Evolutionary conservation across 805 yeast genomes (phyloP).

Genomic region (Kodamaea neixiangensis): DNA sequence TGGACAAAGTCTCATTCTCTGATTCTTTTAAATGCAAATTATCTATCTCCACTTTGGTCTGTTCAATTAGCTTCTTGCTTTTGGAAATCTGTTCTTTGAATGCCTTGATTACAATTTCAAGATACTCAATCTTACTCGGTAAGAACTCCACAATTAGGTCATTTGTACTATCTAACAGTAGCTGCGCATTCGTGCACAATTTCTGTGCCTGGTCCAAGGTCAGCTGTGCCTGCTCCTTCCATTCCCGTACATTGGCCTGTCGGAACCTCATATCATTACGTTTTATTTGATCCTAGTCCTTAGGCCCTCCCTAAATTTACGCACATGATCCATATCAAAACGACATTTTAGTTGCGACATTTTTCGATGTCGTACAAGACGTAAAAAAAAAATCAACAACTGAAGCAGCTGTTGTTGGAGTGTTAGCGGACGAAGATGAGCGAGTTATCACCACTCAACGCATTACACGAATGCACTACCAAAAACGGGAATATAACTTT

Average conservation of each 20-base stretch:
- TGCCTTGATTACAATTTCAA: constrained; percentile 16
- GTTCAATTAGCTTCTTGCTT: constrained; percentile 16
- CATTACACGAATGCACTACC: constrained; percentile 30
- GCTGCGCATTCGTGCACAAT: constrained; percentile 36
- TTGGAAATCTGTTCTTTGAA: constrained; percentile 19
- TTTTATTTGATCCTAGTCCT: neutral
- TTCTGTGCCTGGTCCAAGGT: constrained; percentile 33
- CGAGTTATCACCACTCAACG: constrained; percentile 21
- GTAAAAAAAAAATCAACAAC: constrained; percentile 7
- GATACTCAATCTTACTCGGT: constrained; percentile 25
- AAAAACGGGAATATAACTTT: constrained; percentile 25
- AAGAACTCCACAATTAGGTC: constrained; percentile 24
- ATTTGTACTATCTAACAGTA: constrained; percentile 26
- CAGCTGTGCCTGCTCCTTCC: constrained; percentile 33
- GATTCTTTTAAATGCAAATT: neutral
- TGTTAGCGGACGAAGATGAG: constrained; percentile 15
- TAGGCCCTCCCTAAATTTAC: neutral
- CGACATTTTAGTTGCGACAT: neutral
- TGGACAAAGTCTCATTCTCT: neutral
- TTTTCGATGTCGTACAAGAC: neutral
- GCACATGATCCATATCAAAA: neutral
- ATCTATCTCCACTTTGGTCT: constrained; percentile 12
- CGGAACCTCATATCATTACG: constrained; percentile 4
- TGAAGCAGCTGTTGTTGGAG: constrained; percentile 5
- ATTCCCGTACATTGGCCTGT: constrained; percentile 14